Evolutionary conservation across 139 green algal genomes (phyloP).

Genomic region (Volvox reticuliferus): DNA sequence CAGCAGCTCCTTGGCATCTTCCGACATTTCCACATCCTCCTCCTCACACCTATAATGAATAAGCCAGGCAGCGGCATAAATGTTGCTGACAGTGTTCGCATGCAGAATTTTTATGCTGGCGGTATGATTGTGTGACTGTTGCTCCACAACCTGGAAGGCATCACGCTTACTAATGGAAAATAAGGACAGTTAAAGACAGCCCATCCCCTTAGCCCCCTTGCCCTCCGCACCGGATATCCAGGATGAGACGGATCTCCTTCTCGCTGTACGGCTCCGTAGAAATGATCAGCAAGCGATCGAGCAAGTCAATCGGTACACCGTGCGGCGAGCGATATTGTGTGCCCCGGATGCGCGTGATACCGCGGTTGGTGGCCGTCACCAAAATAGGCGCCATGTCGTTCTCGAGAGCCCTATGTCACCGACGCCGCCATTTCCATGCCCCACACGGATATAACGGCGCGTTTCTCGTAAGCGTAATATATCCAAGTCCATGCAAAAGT

Average conservation of each 20-base stretch:
- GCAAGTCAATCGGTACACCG: slow-evolving; percentile 98
- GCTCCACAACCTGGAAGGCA: too few relatives aligned
- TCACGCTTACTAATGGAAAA: too few relatives aligned
- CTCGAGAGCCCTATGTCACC: slow-evolving; percentile 85
- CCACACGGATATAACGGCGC: too few relatives aligned
- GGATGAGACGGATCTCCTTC: slow-evolving; percentile 93
- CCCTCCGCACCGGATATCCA: slow-evolving; percentile 90
- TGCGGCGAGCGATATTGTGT: slow-evolving; percentile 97
- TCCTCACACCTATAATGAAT: slow-evolving; percentile 80
- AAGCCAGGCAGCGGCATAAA: neutral
- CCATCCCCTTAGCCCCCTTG: neutral
- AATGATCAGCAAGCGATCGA: slow-evolving; percentile 99
- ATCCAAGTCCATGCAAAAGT: too few relatives aligned
- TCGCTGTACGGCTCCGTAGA: slow-evolving; percentile 95
- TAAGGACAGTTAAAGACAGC: neutral
- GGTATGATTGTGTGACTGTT: too few relatives aligned
- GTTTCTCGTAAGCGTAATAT: too few relatives aligned
- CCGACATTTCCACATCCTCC: slow-evolving; percentile 94
- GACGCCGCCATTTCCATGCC: too few relatives aligned
- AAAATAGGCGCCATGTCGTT: slow-evolving; percentile 98
- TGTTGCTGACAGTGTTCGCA: too few relatives aligned
- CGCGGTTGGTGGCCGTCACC: slow-evolving; percentile 97
- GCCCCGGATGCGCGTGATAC: slow-evolving; percentile 96
- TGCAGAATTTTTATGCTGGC: too few relatives aligned
- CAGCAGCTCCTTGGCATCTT: slow-evolving; percentile 95